Evolutionary conservation across 306 rosid genomes (phyloP).

Genomic region (Cicer pinnatifidum): DNA sequence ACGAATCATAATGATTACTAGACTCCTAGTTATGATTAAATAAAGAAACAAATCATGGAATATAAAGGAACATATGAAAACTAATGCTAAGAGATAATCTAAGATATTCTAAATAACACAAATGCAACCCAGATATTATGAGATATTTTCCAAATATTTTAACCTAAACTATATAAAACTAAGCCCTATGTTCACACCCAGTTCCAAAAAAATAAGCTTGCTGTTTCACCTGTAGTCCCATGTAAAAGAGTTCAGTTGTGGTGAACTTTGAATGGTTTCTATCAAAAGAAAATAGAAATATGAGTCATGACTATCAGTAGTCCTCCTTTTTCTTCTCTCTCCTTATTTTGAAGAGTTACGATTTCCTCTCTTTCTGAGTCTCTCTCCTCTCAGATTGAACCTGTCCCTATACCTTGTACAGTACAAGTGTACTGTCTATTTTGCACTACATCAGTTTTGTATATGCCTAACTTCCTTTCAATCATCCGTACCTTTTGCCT

Average conservation of each 20-base stretch:
- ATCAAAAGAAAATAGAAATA: neutral
- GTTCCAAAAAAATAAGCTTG: neutral
- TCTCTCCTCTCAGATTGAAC: neutral
- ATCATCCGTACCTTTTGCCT: conserved; percentile 3
- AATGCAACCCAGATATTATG: neutral
- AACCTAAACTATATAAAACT: neutral
- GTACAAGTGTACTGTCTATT: neutral
- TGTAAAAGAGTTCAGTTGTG: neutral
- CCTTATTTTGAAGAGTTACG: neutral
- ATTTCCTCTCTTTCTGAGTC: neutral
- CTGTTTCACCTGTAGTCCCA: neutral
- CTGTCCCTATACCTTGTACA: neutral
- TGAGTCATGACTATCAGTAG: neutral
- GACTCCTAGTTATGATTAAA: neutral
- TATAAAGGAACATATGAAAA: neutral
- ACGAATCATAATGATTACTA: neutral
- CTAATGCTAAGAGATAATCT: neutral
- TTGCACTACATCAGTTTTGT: neutral
- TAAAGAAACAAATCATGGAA: neutral
- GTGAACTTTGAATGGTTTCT: conserved; percentile 1
- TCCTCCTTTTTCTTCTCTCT: neutral
- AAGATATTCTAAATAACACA: conserved; percentile 6
- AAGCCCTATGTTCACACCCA: neutral
- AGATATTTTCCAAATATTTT: neutral
- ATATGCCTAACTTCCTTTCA: neutral